Evolutionary conservation across 2,329 filamentous ascomycete genomes (phyloP).

Genomic region (Ophiostoma himal-ulmi): DNA sequence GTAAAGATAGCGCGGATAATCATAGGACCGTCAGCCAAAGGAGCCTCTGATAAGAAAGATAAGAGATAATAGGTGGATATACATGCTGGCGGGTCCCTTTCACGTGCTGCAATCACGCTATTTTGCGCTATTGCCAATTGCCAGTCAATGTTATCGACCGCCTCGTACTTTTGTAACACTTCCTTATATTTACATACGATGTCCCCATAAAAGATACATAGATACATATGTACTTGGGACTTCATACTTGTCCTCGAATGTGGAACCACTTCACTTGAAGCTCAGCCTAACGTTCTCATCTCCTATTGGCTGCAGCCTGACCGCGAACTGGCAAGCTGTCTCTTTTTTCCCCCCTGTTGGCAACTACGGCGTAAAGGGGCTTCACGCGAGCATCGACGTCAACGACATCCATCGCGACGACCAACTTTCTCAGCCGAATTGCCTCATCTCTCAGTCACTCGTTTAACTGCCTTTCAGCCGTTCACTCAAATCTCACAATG

Average conservation of each 20-base stretch:
- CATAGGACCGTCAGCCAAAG: conserved; percentile 11
- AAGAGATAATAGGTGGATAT: neutral
- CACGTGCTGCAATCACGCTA: conserved; percentile 11
- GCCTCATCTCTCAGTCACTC: conserved; percentile 1
- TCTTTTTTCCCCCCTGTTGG: conserved; percentile 15
- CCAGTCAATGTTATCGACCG: neutral
- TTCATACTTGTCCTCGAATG: neutral
- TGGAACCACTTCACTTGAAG: neutral
- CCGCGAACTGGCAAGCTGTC: conserved; percentile 27
- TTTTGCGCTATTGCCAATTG: neutral
- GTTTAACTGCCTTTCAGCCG: neutral
- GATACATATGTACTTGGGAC: neutral
- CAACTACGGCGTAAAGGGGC: neutral
- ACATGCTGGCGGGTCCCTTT: neutral
- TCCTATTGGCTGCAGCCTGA: conserved; percentile 19
- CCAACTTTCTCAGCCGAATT: neutral
- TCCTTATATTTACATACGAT: neutral
- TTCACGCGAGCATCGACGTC: conserved; percentile 7
- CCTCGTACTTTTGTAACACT: no score
- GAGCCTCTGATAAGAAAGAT: neutral
- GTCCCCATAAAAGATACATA: neutral
- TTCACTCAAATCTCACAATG: conserved; percentile 17
- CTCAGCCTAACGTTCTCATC: conserved; percentile 13
- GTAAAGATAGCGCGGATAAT: conserved; percentile 12
- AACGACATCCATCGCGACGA: conserved; percentile 11